These are phyloP conservation scores for Hymenoscyphus albidus DNA, from an alignment of 2,329 filamentous ascomycete species.

Conservation along the genomic window DNA sequence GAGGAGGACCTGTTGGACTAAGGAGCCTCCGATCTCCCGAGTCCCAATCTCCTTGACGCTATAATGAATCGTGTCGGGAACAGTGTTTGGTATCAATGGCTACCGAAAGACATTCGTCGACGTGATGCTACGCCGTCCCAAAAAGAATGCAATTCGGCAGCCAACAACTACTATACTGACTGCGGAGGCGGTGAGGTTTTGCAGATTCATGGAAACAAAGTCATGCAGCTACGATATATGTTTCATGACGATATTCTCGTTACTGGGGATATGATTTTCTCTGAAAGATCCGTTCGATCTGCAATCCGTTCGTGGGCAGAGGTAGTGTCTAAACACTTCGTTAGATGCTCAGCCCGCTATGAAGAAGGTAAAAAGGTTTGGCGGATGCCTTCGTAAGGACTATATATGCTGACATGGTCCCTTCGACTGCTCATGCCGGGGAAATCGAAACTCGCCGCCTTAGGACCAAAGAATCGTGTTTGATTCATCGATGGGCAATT, in stretches of 20 bases:
- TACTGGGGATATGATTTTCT: not conserved
- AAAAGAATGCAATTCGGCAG: not conserved
- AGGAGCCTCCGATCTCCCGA: too few relatives aligned
- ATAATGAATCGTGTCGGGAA: not conserved
- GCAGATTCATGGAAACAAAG: not conserved
- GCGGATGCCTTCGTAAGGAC: not conserved
- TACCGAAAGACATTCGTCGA: not conserved
- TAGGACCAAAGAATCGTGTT: not conserved
- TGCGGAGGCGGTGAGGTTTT: not conserved
- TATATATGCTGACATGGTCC: not conserved
- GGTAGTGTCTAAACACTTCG: not conserved
- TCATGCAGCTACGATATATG: not conserved
- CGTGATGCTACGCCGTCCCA: not conserved
- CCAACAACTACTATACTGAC: not conserved
- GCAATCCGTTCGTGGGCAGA: not conserved
- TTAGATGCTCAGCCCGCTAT: not conserved
- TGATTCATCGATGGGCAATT: not conserved
- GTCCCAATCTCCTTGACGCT: not conserved
- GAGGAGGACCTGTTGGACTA: not conserved
- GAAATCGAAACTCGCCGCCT: not conserved
- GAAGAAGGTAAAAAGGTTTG: too few relatives aligned
- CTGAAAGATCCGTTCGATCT: not conserved
- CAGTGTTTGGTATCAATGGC: not conserved
- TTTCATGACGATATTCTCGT: not conserved
- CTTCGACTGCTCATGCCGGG: not conserved